phyloP scores from a whole-genome alignment of 1,284 basidiomycete species.

The Puccinia triticina region DNA sequence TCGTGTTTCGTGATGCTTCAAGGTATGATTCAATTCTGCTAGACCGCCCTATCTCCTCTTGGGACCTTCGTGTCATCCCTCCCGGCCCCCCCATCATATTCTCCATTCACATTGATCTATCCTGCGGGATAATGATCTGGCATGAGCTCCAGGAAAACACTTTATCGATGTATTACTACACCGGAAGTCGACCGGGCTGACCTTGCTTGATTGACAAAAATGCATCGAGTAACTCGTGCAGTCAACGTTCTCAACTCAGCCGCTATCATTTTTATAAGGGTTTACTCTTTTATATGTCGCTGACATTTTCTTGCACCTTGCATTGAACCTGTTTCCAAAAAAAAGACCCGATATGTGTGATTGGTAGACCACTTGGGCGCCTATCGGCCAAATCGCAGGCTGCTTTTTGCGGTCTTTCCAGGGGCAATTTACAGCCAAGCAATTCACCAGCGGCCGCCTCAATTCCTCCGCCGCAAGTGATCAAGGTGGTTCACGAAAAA shows the following conservation, averaged over 20 bases:
- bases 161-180: neutral
- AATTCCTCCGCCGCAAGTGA: slow-evolving; percentile 17
- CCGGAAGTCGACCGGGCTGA: neutral
- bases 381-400: slow-evolving; percentile 28
- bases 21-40: slow-evolving; percentile 32
- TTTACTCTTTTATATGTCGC: neutral
- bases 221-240: neutral
- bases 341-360: slow-evolving; percentile 34
- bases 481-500: slow-evolving; percentile 23
- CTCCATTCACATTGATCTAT: slow-evolving; percentile 5
- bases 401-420: slow-evolving; percentile 21
- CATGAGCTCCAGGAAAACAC: neutral
- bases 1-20: slow-evolving; percentile 32
- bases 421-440: slow-evolving; percentile 6
- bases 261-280: neutral
- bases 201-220: neutral
- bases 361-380: slow-evolving; percentile 28
- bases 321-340: neutral
- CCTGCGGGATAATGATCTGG: slow-evolving; percentile 16
- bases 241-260: neutral
- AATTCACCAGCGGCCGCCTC: slow-evolving; percentile 2
- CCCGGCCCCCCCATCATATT: neutral
- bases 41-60: slow-evolving; percentile 35
- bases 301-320: slow-evolving; percentile 1
- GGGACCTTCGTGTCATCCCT: neutral